phyloP scores from a whole-genome alignment of 495 filamentous ascomycete genomes.

The Symbiotaphrina buchneri region DNA sequence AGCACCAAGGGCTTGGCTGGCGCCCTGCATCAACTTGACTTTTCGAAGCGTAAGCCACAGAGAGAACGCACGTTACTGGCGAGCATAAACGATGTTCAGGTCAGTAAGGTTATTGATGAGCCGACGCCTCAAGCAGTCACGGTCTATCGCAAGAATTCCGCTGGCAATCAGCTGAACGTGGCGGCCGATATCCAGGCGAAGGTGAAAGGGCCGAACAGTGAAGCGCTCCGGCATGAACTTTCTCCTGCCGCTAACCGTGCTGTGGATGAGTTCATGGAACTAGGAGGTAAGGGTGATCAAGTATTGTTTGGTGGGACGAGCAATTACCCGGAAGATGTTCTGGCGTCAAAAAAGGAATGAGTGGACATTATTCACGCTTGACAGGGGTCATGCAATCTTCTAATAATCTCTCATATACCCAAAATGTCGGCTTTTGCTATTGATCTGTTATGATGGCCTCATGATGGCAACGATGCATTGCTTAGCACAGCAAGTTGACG shows the following conservation, averaged over 20 bases:
- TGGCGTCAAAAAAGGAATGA: too few species aligned
- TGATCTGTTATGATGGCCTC: too few species aligned
- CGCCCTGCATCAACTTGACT: conserved; percentile 58
- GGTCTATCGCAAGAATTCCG: conserved; percentile 56
- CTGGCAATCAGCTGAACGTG: conserved; percentile 6
- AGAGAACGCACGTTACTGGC: conserved; percentile 73
- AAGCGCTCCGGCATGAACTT: conserved; percentile 22
- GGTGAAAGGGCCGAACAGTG: conserved; percentile 8
- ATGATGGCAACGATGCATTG: too few species aligned
- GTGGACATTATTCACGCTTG: too few species aligned
- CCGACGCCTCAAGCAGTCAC: conserved; percentile 34
- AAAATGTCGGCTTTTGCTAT: too few species aligned
- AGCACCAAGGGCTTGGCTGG: conserved; percentile 86
- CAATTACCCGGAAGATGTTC: too few species aligned
- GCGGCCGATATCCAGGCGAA: conserved; percentile 3
- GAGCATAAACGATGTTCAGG: conserved; percentile 55
- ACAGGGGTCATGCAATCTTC: too few species aligned
- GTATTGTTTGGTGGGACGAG: conserved; percentile 40
- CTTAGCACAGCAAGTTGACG: too few species aligned
- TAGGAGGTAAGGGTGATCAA: conserved; percentile 71
- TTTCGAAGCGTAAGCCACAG: conserved; percentile 54
- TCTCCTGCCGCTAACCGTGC: conserved; percentile 39
- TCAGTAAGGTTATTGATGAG: conserved; percentile 34
- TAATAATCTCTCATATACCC: too few species aligned
- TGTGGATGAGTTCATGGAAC: conserved; percentile 51